phyloP scores from a whole-genome alignment of 1,139 yeast species.

The Nakaseomyces sp. region DNA sequence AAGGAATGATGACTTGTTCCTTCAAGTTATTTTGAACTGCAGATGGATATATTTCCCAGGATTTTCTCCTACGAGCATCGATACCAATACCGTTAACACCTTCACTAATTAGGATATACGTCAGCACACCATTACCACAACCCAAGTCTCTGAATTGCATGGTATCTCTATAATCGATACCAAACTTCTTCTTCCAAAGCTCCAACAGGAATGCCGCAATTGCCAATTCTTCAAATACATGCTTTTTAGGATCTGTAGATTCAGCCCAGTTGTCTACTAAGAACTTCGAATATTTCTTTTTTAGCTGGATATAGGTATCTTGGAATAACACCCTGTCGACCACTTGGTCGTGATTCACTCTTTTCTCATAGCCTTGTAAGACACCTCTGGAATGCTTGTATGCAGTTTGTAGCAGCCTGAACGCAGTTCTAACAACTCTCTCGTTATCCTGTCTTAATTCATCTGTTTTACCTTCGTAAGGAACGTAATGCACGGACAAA shows the following conservation, averaged over 20 bases:
- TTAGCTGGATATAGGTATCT: slow-evolving; percentile 68
- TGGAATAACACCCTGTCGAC: slow-evolving; percentile 80
- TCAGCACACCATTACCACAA: slow-evolving; percentile 89
- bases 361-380: slow-evolving; percentile 73
- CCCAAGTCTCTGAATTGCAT: slow-evolving; percentile 85
- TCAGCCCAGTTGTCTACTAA: slow-evolving; percentile 86
- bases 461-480: slow-evolving; percentile 35
- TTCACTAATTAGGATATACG: slow-evolving; percentile 64
- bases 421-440: slow-evolving; percentile 73
- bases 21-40: slow-evolving; percentile 47
- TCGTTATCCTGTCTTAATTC: slow-evolving; percentile 35
- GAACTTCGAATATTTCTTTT: slow-evolving; percentile 68
- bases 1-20: slow-evolving; percentile 77
- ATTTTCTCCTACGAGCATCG: slow-evolving; percentile 82
- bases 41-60: slow-evolving; percentile 70
- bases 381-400: slow-evolving; percentile 77
- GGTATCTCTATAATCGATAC: slow-evolving; percentile 32
- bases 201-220: slow-evolving; percentile 94
- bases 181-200: slow-evolving; percentile 61
- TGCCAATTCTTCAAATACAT: slow-evolving; percentile 92
- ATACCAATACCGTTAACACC: slow-evolving; percentile 80
- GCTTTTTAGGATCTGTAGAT: slow-evolving; percentile 89
- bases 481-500: slow-evolving; percentile 77
- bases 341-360: slow-evolving; percentile 81
- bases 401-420: slow-evolving; percentile 69